Base-by-base conservation (phyloP, 345 rosid species). In the Microthlaspi erraticum region DNA sequence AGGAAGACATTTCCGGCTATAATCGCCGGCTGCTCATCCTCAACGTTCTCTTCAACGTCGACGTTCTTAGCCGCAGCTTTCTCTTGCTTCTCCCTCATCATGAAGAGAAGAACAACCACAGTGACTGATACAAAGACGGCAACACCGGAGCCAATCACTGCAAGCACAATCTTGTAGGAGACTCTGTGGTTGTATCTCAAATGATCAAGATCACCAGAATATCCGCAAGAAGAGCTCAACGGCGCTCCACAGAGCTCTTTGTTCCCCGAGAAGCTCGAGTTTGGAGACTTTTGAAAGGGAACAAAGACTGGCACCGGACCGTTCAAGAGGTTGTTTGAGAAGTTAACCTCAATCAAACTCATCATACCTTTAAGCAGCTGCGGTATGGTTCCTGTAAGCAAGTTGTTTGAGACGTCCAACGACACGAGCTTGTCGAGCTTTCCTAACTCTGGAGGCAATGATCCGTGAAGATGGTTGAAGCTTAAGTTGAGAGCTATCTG, bases 1-100 rank as follows among this genome's bases (percentile, higher is more conserved):
- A 87, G 81, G 68, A 94, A 91, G 52, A 94, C 86, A 62, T 79
- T 81, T 59, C 99, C 96, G 0, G 93, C 93, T 73, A 84, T 71
- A 66, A 94, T 91, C 6, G 77, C 48, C 13, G 96, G 99, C 38
- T 54, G 88, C 58, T 77, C 81, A 70, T 70, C 78, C 72, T 75
- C 70, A 36, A 34, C 64, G 38, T 84, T 80, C 41, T 91, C 96
- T 38, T 43, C 83, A 60, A 74, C 68, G 13, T 76, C 91, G 2
- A 75, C 70, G 29, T 78, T 67, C 76, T 86, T 86, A 52, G 89
- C 84, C 0, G 71, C 78, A 2, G 74, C 90, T 78, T 86, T 91
- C 79, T 94, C 99, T 80, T 94, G 97, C 44, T 83, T 91, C 77
- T 94, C 99, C 83, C 99, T 83, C 87, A 89, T 81, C 97, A 94